These are phyloP conservation scores for Fistulina hepatica DNA, from an alignment of 1,284 basidiomycete species.

Conservation along the genomic window DNA sequence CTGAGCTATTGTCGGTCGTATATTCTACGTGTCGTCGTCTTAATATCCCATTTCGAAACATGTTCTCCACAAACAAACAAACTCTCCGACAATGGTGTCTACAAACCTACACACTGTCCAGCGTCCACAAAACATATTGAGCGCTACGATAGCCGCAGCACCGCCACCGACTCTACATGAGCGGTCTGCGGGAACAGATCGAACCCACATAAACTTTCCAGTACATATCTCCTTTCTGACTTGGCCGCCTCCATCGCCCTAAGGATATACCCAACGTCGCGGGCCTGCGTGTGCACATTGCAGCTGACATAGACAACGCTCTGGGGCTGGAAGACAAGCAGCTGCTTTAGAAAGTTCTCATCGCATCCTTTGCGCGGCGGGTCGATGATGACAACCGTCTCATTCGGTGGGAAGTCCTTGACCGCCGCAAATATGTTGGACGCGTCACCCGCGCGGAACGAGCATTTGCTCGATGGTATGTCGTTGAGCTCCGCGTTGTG, in stretches of 20 bases:
- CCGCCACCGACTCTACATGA: constrained; percentile 75
- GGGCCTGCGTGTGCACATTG: constrained; percentile 83
- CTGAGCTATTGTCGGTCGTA: no score
- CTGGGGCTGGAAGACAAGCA: constrained; percentile 58
- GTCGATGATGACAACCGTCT: constrained; percentile 73
- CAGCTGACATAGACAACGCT: constrained; percentile 88
- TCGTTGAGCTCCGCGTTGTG: constrained; percentile 73
- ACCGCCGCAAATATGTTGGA: constrained; percentile 59
- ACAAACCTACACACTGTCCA: no score
- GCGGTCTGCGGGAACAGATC: constrained; percentile 94
- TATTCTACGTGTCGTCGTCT: no score
- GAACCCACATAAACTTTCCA: constrained; percentile 78
- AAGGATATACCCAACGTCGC: constrained; percentile 71
- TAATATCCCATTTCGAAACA: no score
- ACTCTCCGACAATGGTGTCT: no score
- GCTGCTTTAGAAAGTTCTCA: constrained; percentile 68
- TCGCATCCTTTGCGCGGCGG: constrained; percentile 91
- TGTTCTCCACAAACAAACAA: no score
- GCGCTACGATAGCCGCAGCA: constrained; percentile 38
- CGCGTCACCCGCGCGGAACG: constrained; percentile 62
- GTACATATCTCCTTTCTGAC: constrained; percentile 41
- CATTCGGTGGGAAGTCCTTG: constrained; percentile 50
- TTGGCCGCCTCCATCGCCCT: constrained; percentile 31
- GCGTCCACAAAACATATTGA: no score
- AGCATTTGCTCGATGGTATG: constrained; percentile 36